Evolutionary conservation across 2,329 filamentous ascomycete genomes (phyloP).

Genomic region (Sarocladium strictum): DNA sequence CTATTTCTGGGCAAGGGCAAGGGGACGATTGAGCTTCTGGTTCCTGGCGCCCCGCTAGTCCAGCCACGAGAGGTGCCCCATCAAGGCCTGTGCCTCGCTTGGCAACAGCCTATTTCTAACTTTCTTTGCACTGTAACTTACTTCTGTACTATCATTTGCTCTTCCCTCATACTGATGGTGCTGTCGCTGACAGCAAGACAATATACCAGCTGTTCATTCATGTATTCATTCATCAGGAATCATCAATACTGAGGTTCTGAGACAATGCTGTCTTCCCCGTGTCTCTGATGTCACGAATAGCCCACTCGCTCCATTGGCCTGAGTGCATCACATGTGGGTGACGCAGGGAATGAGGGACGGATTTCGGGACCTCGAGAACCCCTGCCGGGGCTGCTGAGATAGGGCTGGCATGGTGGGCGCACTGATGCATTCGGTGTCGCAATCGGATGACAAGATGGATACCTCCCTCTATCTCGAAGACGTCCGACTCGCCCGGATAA

Average conservation of each 20-base stretch:
- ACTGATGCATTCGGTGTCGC: not conserved
- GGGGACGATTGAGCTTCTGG: too few species aligned
- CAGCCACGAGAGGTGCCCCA: too few species aligned
- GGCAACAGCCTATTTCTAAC: not conserved
- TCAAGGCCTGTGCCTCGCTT: not conserved
- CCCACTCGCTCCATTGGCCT: not conserved
- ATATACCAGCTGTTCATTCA: too few species aligned
- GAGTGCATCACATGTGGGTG: not conserved
- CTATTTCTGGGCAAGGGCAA: too few species aligned
- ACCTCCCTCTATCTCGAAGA: too few species aligned
- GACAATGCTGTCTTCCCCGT: not conserved
- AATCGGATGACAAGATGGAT: not conserved
- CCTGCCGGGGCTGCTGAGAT: not conserved
- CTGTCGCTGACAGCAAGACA: too few species aligned
- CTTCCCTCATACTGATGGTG: too few species aligned
- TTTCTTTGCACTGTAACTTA: not conserved
- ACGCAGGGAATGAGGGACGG: too few species aligned
- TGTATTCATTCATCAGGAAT: too few species aligned
- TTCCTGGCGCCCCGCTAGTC: too few species aligned
- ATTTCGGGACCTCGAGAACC: not conserved
- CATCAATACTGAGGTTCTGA: not conserved
- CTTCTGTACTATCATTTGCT: not conserved
- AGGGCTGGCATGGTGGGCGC: not conserved
- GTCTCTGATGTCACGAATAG: not conserved
- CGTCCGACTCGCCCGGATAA: too few species aligned